Base-by-base conservation (phyloP, 2,329 filamentous ascomycete genomes). In the Passalora sequoiae region DNA sequence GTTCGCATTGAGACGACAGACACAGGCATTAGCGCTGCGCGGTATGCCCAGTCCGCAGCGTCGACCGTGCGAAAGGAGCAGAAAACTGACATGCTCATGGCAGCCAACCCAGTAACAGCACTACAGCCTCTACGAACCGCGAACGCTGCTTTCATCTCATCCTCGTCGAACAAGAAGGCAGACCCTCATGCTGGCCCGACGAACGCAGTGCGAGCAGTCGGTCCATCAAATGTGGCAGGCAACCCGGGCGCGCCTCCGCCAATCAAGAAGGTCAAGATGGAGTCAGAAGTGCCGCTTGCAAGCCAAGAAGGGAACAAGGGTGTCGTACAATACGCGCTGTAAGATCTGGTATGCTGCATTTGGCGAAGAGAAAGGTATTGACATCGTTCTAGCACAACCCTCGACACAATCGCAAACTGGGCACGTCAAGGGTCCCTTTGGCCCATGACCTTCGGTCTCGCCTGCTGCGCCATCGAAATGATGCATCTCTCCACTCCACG, bases 391-490 rank as follows among this genome's bases (percentile, higher is more conserved):
- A 89, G 84, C 51, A 87, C 86, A 42, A 84, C 84, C 4, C 76
- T 89, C 61, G 86, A 94, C 64, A 76, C 83, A 60, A 76, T 92
- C 51, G 72, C 84, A 67, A 91, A 89, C 72, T 94, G 87, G 87
- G 83, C 80, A 27, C 81, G 87, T 38, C 85, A 92, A 69, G 80
- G 82, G 43, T 94, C 87, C 12, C 74, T 92, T 40, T 94, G 87
- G 87, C 87, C 87, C 56, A 83, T 94, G 77, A 89, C 84, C 38
- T 94, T 94, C 65, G 87, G 83, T 39, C 83, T 92, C 37, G 87
- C 87, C 60, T 94, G 87, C 76, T 94, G 87, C 68, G 86, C 84
- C 67, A 71, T 94, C 63, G 87, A 94, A 66, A 94, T 94, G 87
- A 94, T 94, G 87, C 85, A 89, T 66, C 75, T 88, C 15, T 92